A percentile compares a stretch with the other conserved stretches of the same genome.
Conservation (phyloP, 1,284 basidiomycete species). For the Caloboletus inedulis region DNA sequence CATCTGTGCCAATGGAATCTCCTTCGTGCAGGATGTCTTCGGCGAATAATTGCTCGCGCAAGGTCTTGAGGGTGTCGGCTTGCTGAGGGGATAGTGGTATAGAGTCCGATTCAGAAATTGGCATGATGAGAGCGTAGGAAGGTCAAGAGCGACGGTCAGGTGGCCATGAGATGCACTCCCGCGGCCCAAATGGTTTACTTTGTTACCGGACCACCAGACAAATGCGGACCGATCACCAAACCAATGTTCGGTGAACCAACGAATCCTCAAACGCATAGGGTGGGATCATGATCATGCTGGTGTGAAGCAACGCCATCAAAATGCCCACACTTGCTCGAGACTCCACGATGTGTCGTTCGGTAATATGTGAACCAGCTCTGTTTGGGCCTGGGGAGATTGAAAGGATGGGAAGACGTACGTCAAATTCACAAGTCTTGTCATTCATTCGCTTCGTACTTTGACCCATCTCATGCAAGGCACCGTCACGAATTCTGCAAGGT, state of each 20-base stretch:
- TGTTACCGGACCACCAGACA: background rate
- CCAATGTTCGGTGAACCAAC: background rate
- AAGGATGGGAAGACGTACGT: background rate
- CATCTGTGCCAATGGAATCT: conserved; percentile 64
- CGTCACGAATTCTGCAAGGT: background rate
- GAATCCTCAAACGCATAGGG: background rate
- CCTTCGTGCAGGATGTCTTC: conserved; percentile 56
- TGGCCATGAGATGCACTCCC: background rate
- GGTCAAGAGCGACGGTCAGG: background rate
- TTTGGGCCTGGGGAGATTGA: no score
- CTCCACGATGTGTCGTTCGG: background rate
- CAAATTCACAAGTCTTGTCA: background rate
- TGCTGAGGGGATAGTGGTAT: conserved; percentile 22
- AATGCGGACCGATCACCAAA: background rate
- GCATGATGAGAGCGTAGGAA: conserved; percentile 14
- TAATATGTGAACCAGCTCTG: background rate
- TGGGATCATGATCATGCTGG: background rate
- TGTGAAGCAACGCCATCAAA: background rate
- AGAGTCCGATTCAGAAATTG: conserved; percentile 4
- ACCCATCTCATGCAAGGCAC: background rate
- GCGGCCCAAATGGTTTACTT: conserved; percentile 1
- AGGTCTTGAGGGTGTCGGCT: conserved; percentile 27
- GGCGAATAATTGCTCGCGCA: conserved; percentile 47
- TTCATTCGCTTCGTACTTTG: background rate
- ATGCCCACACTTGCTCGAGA: background rate